These are phyloP conservation scores for Oryza rufipogon DNA, from an alignment of 176 grass and related monocot genomes.

Conservation along the genomic window DNA sequence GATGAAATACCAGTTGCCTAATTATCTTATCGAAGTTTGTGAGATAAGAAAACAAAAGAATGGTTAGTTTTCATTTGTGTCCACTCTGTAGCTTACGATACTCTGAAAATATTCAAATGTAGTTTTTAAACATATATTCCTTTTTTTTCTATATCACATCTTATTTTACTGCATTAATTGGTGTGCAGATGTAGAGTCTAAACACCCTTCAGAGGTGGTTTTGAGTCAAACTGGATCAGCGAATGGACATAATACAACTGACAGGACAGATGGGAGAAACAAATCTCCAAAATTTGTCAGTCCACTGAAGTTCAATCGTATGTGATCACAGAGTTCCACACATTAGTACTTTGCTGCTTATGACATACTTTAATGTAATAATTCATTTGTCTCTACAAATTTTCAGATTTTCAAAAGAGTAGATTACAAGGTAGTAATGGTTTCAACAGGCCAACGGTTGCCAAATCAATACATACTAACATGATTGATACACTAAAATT, in stretches of 20 bases:
- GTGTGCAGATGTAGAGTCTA: slow-evolving; percentile 32
- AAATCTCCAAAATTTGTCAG: slow-evolving; percentile 53
- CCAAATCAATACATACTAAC: slow-evolving; percentile 32
- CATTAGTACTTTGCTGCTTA: slow-evolving; percentile 11
- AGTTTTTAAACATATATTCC: neutral
- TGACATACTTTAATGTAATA: neutral
- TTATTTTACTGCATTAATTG: slow-evolving; percentile 16
- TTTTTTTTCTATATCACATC: slow-evolving; percentile 26
- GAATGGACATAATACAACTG: slow-evolving; percentile 35
- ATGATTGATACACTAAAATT: slow-evolving; percentile 37
- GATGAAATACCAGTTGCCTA: slow-evolving; percentile 55
- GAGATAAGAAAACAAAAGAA: slow-evolving; percentile 45
- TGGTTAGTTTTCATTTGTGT: slow-evolving; percentile 48
- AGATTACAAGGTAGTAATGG: slow-evolving; percentile 16
- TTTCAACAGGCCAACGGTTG: slow-evolving; percentile 16
- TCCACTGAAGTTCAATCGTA: slow-evolving; percentile 48
- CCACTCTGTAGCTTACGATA: neutral
- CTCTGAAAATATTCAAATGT: neutral
- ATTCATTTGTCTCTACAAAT: slow-evolving; percentile 33
- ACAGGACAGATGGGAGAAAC: slow-evolving; percentile 20
- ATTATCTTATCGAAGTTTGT: slow-evolving; percentile 67
- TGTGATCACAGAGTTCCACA: neutral
- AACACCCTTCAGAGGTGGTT: slow-evolving; percentile 27
- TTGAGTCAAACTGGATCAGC: slow-evolving; percentile 13
- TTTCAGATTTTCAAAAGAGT: slow-evolving; percentile 37